phyloP scores from a whole-genome alignment of 2,329 filamentous ascomycete species.

The Exutisphaerella laricina region DNA sequence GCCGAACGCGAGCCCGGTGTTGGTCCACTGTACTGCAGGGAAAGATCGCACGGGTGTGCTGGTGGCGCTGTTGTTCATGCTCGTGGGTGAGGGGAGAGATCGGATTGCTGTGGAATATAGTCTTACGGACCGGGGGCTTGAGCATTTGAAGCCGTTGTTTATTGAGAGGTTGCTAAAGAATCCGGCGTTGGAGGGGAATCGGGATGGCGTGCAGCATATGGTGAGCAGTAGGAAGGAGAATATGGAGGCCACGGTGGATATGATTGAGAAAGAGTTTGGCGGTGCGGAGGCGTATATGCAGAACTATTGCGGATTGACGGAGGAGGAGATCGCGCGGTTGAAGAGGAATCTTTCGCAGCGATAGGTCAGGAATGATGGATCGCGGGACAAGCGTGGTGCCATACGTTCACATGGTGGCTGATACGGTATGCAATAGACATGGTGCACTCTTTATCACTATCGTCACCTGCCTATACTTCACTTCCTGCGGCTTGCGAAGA shows the following conservation, averaged over 20 bases:
- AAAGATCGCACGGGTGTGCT: constrained; percentile 73
- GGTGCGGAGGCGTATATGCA: constrained; percentile 59
- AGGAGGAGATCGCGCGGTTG: constrained; percentile 51
- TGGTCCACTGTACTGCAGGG: constrained; percentile 70
- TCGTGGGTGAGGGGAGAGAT: constrained; percentile 57
- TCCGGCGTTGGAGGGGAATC: constrained; percentile 46
- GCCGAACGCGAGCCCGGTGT: constrained; percentile 44
- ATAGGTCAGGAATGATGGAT: too few species aligned
- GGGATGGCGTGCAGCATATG: constrained; percentile 41
- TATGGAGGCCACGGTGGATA: constrained; percentile 48
- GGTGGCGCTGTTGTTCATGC: constrained; percentile 58
- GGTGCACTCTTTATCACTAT: too few species aligned
- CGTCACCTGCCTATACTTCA: too few species aligned
- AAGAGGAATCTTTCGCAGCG: constrained; percentile 41
- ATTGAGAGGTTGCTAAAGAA: constrained; percentile 49
- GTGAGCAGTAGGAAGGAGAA: constrained; percentile 44
- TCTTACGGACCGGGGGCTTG: constrained; percentile 59
- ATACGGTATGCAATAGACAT: too few species aligned
- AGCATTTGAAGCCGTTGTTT: constrained; percentile 40
- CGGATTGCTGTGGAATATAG: constrained; percentile 63
- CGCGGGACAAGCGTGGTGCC: too few species aligned
- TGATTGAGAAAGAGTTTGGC: constrained; percentile 57
- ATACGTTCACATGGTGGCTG: too few species aligned
- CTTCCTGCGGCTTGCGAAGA: too few species aligned
- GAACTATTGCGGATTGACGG: constrained; percentile 53